Conservation (phyloP, 2,329 filamentous ascomycete genomes). For the Gyromitra esculenta region DNA sequence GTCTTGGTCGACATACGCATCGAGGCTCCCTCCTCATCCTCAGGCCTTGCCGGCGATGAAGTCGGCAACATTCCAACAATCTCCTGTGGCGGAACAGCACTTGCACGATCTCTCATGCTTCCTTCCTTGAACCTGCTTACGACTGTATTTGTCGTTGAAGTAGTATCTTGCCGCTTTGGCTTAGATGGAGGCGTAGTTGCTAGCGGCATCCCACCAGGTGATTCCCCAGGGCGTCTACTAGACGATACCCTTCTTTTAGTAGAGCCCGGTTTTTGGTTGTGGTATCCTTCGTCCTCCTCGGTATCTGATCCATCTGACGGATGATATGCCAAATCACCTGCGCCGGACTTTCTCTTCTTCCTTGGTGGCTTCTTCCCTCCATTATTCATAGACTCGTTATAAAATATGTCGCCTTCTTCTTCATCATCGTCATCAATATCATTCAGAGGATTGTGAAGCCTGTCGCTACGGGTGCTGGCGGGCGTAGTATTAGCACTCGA, state of each 20-base stretch:
- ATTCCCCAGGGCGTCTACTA: constrained; percentile 32
- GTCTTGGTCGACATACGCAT: constrained; percentile 12
- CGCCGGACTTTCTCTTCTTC: constrained; percentile 47
- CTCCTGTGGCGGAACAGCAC: constrained; percentile 73
- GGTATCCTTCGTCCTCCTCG: constrained; percentile 43
- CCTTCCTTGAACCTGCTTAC: constrained; percentile 73
- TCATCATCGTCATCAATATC: constrained; percentile 60
- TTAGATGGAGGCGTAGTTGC: constrained; percentile 33
- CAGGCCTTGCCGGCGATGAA: constrained; percentile 43
- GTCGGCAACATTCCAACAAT: constrained; percentile 66
- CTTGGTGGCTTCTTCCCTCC: constrained; percentile 34
- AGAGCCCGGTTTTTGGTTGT: constrained; percentile 36
- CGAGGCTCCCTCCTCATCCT: constrained; percentile 21
- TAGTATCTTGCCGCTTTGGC: constrained; percentile 30
- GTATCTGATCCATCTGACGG: constrained; percentile 45
- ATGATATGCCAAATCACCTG: constrained; percentile 40
- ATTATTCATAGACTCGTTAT: constrained; percentile 33
- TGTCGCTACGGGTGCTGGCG: constrained; percentile 56
- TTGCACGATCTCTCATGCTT: constrained; percentile 84
- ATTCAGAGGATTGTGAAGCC: constrained; percentile 42
- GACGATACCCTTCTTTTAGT: constrained; percentile 47
- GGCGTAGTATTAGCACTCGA: constrained; percentile 53
- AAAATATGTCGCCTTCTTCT: constrained; percentile 57
- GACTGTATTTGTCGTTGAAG: constrained; percentile 34
- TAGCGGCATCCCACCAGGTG: constrained; percentile 19